phyloP scores from a whole-genome alignment of 805 yeast genomes.

The Hanseniaspora clermontiae region DNA sequence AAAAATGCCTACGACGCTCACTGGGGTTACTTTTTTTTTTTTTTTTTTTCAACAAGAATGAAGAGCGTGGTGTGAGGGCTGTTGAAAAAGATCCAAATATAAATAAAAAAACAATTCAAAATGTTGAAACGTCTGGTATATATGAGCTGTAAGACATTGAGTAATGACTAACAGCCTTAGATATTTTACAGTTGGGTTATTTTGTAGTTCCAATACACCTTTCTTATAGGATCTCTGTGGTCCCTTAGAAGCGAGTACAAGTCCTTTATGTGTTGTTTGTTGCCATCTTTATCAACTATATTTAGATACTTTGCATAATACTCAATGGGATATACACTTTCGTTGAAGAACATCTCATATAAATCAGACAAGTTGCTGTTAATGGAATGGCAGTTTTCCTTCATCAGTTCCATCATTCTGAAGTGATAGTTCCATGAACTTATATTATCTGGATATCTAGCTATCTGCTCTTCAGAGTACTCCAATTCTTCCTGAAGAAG shows the following conservation, averaged over 20 bases:
- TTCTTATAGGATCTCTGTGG: slow-evolving; percentile 50
- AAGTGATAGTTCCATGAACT: slow-evolving; percentile 74
- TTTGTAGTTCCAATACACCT: slow-evolving; percentile 48
- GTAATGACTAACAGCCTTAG: not conserved
- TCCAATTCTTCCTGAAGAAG: slow-evolving; percentile 36
- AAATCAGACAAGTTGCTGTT: slow-evolving; percentile 36
- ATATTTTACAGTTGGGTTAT: slow-evolving; percentile 13
- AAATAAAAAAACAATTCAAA: not conserved
- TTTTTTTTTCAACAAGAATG: not conserved
- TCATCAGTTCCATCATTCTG: slow-evolving; percentile 37
- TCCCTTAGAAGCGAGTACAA: slow-evolving; percentile 41
- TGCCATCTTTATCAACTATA: slow-evolving; percentile 19
- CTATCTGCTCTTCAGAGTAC: slow-evolving; percentile 40
- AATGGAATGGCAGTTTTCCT: slow-evolving; percentile 22
- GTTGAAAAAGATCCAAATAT: no score
- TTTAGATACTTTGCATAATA: slow-evolving; percentile 41
- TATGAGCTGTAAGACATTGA: not conserved
- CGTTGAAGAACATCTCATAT: slow-evolving; percentile 17
- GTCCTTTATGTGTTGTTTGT: slow-evolving; percentile 28
- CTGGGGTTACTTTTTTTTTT: no score
- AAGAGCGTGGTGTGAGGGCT: not conserved
- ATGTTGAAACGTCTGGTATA: no score
- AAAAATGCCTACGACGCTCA: not conserved
- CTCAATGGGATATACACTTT: slow-evolving; percentile 51
- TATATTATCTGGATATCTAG: slow-evolving; percentile 61